Conservation (phyloP, 176 grass and related monocot species). For the Coix lacrymajobi region DNA sequence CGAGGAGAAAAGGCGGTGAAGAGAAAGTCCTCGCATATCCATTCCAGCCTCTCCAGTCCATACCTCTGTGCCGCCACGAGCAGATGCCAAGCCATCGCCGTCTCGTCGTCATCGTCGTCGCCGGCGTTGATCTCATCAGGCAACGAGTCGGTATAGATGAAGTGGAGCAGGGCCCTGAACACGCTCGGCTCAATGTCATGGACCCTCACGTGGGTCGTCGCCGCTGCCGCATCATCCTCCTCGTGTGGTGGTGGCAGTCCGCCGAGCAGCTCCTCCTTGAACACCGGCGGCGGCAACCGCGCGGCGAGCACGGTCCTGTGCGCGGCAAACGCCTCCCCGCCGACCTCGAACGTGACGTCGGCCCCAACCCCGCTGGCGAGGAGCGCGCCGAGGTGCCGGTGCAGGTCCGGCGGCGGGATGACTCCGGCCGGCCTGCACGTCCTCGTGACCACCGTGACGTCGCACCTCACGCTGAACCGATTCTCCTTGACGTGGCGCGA, state of each 20-base stretch:
- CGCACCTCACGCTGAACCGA: not conserved
- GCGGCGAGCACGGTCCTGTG: constrained; percentile 16
- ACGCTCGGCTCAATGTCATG: not conserved
- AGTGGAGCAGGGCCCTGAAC: constrained; percentile 24
- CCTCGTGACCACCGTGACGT: not conserved
- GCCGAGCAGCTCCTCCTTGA: constrained; percentile 8
- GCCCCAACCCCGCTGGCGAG: not conserved
- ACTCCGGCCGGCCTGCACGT: too few species aligned
- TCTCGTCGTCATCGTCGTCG: not conserved
- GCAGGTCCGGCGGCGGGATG: not conserved
- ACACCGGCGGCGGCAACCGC: constrained; percentile 22
- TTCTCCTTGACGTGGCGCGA: too few species aligned
- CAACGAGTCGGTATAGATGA: constrained; percentile 31
- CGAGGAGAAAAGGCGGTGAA: too few species aligned
- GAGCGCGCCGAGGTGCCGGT: not conserved
- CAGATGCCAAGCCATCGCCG: constrained; percentile 16
- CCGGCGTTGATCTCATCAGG: not conserved
- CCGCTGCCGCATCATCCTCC: not conserved
- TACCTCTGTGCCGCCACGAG: constrained; percentile 35
- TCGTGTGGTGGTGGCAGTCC: not conserved
- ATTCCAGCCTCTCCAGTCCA: not conserved
- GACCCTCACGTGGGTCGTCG: not conserved
- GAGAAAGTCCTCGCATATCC: constrained; percentile 21
- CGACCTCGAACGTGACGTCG: constrained; percentile 11
- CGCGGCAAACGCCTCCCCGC: not conserved